Evolutionary conservation across 176 grass and related monocot species (phyloP), one percentile per base, ranked within the genome.

Genomic region (bread wheat (Triticum aestivum)): DNA sequence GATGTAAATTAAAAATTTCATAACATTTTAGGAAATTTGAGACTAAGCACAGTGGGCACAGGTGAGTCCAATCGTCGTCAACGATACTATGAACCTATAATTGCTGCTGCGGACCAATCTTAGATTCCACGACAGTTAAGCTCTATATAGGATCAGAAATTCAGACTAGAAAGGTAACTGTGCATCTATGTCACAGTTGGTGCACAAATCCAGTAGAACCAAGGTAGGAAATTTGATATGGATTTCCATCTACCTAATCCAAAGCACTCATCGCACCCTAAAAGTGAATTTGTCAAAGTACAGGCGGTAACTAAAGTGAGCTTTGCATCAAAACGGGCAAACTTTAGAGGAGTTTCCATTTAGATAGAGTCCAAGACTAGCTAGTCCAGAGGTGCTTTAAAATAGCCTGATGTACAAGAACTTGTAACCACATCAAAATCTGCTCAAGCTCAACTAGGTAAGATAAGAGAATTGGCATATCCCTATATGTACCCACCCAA

Each of bases 81-180:
- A 37, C 54, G 56, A 73, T 18, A 61, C 54, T 65, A 67, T 14
- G 51, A 52, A 52, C 15, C 49, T 17, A 52, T 52, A 24, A 34
- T 78, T 54, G 6, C 11, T 51, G 12, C 13, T 69, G 32, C 30
- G n/a, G 59, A 89, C 15, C 34, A 26, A 77, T 52, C 82, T 23
- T 45, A 33, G 41, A 20, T 85, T 79, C 63, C 21, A 79, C 1
- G 14, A 27, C 7, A 79, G 33, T 44, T 65, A 54, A 78, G 9
- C 47, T 8, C 45, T 87, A 79, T 87, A 79, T 54, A 83, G 75
- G 34, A 67, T 69, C 33, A 30, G 74, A 34, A 11, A 59, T 49
- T 67, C 6, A 58, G 20, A 42, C 6, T 87, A 21, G 44, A 54
- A 42, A 79, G 54, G 30, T 27, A 86, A 47, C 13, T 6, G 15